Base-by-base conservation (phyloP, 345 rosid species). In the Eucalyptus tenuipes region DNA sequence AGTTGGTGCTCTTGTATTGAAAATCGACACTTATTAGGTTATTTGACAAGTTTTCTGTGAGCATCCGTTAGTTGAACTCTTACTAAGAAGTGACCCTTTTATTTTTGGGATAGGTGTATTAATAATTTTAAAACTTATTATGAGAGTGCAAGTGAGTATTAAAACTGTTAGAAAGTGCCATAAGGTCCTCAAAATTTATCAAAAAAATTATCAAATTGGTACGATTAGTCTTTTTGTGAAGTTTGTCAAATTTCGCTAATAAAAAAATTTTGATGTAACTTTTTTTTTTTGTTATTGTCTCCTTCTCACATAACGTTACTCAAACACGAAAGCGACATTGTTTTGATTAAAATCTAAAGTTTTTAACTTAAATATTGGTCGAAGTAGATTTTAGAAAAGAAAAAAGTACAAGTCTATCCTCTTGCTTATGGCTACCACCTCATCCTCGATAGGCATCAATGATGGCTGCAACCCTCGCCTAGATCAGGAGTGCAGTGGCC, bases 141-240 rank as follows among this genome's bases (percentile, higher is more conserved):
- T 0, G 29, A 24, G 13, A 9, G 2, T 24, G 13, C 4, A 4
- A 55, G 3, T 24, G 61, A 55, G 3, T 55, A 0, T 22, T 55
- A 24, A 55, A 24, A 55, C 6, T 4, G 3, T 55, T 24, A 27
- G 10, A 55, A 55, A 24, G 61, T 24, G 29, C 29, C 61, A 4
- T 55, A 24, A 55, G 29, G 1, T 24, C 61, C 6, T 55, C 1
- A 0, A 24, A 24, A 55, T 24, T 55, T 9, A 55, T 24, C 3
- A 55, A 55, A 0, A 24, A 24, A 55, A 10, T 55, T 9, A 55
- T 24, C 3, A 55, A 55, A 55, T 20, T 55, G 0, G 0, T 55
- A 12, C 0, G 4, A 9, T 24, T 10, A 55, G 6, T 4, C 27
- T 0, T 24, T 55, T 4, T 55, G 12, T 24, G 25, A 55, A 24